Evolutionary conservation across 2,329 filamentous ascomycete genomes (phyloP).

Genomic region (Exophiala aquamarina): DNA sequence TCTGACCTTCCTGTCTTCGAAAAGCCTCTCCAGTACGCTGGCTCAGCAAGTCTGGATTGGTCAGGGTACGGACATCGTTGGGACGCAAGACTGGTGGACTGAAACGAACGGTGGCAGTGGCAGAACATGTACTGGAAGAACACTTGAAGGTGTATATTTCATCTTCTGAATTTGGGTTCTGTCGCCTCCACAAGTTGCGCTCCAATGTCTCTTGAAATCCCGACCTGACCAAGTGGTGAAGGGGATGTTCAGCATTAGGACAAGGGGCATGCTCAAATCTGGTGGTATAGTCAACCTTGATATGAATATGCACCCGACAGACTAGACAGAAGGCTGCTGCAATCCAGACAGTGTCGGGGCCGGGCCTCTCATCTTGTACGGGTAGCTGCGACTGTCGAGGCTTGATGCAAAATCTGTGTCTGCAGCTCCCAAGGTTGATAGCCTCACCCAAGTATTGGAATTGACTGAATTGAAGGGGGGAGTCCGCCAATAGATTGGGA

Average conservation of each 20-base stretch:
- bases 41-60: constrained; percentile 52
- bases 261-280: constrained; percentile 41
- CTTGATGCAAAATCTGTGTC: constrained; percentile 61
- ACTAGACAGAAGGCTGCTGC: constrained; percentile 61
- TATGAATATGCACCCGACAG: constrained; percentile 63
- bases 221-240: constrained; percentile 62
- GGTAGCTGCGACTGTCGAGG: constrained; percentile 53
- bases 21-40: constrained; percentile 56
- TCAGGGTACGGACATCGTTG: constrained; percentile 52
- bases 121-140: constrained; percentile 58
- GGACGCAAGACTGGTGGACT: constrained; percentile 53
- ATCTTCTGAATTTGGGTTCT: constrained; percentile 29
- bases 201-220: constrained; percentile 23
- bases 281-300: constrained; percentile 55
- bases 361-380: constrained; percentile 38
- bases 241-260: constrained; percentile 50
- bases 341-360: constrained; percentile 51
- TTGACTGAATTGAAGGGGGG: constrained; percentile 53
- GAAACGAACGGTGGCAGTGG: constrained; percentile 53
- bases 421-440: constrained; percentile 46
- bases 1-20: constrained; percentile 19
- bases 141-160: constrained; percentile 59
- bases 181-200: constrained; percentile 28
- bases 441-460: constrained; percentile 31
- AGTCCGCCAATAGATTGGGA: constrained; percentile 57